Percentiles rank a stretch among this genome's conserved stretches.
Evolutionary conservation across 2,329 filamentous ascomycete genomes (phyloP).

Genomic region (Emmonsiellopsis sp.): DNA sequence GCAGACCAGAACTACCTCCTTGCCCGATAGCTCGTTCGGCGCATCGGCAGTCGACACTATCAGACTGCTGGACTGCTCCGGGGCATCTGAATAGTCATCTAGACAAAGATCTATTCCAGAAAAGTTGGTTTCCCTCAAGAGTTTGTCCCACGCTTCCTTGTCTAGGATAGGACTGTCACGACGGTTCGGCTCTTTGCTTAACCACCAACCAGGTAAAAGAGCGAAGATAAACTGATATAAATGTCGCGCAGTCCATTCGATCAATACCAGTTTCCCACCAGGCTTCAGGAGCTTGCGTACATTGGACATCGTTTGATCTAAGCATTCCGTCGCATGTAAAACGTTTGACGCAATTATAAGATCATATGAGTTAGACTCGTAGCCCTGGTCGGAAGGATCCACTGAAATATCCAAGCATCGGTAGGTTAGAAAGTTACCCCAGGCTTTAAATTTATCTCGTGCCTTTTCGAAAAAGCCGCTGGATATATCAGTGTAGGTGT

Average conservation of each 20-base stretch:
- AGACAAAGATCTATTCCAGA: not conserved
- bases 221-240: constrained; percentile 21
- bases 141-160: not conserved
- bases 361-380: constrained; percentile 21
- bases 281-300: constrained; percentile 27
- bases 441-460: constrained; percentile 4
- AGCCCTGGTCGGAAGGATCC: constrained; percentile 23
- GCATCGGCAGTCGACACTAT: not conserved
- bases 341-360: constrained; percentile 28
- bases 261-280: constrained; percentile 34
- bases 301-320: constrained; percentile 22
- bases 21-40: not conserved
- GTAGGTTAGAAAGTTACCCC: constrained; percentile 15
- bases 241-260: constrained; percentile 27
- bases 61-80: not conserved
- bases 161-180: not conserved
- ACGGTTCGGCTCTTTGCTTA: constrained; percentile 4
- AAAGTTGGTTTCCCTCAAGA: not conserved
- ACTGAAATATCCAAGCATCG: constrained; percentile 21
- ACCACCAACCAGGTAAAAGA: constrained; percentile 22
- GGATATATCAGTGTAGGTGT: constrained; percentile 15
- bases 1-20: not conserved
- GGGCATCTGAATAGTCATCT: not conserved
- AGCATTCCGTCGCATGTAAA: constrained; percentile 26
- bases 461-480: constrained; percentile 11